Conservation (phyloP, 352 stramenopile genomes). For the Phytopythium oedochilum region DNA sequence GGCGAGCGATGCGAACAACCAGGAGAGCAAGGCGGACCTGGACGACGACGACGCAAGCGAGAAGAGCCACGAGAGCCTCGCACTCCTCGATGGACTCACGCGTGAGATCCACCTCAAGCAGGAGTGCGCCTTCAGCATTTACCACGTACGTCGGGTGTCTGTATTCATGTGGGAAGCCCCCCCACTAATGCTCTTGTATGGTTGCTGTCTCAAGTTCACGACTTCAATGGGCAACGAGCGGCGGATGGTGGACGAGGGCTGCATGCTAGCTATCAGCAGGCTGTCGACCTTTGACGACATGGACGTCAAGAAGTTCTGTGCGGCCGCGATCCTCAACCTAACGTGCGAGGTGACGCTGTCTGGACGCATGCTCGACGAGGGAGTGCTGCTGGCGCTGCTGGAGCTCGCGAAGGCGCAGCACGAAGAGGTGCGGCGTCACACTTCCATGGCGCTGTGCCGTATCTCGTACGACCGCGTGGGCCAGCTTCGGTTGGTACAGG, state of each 20-base stretch:
- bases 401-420: slow-evolving; percentile 78
- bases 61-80: slow-evolving; percentile 33
- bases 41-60: slow-evolving; percentile 46
- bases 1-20: slow-evolving; percentile 24
- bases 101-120: slow-evolving; percentile 73
- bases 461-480: slow-evolving; percentile 74
- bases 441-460: slow-evolving; percentile 78
- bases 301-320: slow-evolving; percentile 80
- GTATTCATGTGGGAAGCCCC: background rate
- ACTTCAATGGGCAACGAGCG: slow-evolving; percentile 57
- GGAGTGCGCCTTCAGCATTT: slow-evolving; percentile 79
- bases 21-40: slow-evolving; percentile 22
- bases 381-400: slow-evolving; percentile 59
- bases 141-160: slow-evolving; percentile 35
- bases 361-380: slow-evolving; percentile 66
- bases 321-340: slow-evolving; percentile 77
- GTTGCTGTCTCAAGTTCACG: slow-evolving; percentile 37
- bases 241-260: slow-evolving; percentile 73
- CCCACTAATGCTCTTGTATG: background rate
- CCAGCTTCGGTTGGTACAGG: slow-evolving; percentile 69
- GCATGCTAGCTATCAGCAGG: slow-evolving; percentile 64
- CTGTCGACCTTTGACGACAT: slow-evolving; percentile 78
- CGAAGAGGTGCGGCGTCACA: slow-evolving; percentile 77
- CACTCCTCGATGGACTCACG: slow-evolving; percentile 14
- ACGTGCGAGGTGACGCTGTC: slow-evolving; percentile 44